Base-by-base conservation (phyloP, 2,329 filamentous ascomycete genomes). In the Ceratocystis eucalypticola region DNA sequence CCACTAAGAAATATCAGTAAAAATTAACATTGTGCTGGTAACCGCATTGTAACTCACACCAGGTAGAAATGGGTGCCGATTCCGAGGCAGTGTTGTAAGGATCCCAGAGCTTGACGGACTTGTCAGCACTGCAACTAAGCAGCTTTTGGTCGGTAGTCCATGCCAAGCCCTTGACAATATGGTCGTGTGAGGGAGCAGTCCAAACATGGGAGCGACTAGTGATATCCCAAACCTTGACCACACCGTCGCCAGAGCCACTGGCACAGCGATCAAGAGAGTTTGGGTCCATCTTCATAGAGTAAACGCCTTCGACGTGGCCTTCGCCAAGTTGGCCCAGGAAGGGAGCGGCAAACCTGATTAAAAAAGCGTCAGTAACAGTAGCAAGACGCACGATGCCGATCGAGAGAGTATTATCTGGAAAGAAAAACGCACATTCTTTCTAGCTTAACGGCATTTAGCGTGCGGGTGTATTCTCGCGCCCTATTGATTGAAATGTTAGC, bases 141-240 rank as follows among this genome's bases (percentile, higher is more conserved):
- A 97, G 80, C 74, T 91, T 93, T 73, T 87, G 84, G 71, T 96
- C 90, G 57, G 84, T 82, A 2, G 91, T 96, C 88, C 93, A 99
- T 71, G 87, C 88, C 74, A 96, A 81, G 15, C 88, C 89, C 79
- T 96, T 96, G 71, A 97, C 90, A 57, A 96, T 87, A 71, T 96
- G 96, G 71, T 96, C 89, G 74, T 99, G 95, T 28, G 91, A 93
- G 69, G 88, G 85, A 2, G 83, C 82, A 71, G 89, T 82, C 87
- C 89, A 93, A 61, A 87, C 81, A 73, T 94, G 88, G 33, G 88
- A 85, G 66, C 84, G 80, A 69, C 80, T 87, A 8, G 85, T 82
- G 71, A 94, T 69, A 65, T 95, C 88, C 91, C 91, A 96, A 44
- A 94, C 88, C 77, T 99, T 99, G 67, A 99, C 84, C 8, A 96